A percentile compares a stretch with the other conserved stretches of the same genome.
phyloP scores from a whole-genome alignment of 164 flowering plant genomes.

The Piper betle region DNA sequence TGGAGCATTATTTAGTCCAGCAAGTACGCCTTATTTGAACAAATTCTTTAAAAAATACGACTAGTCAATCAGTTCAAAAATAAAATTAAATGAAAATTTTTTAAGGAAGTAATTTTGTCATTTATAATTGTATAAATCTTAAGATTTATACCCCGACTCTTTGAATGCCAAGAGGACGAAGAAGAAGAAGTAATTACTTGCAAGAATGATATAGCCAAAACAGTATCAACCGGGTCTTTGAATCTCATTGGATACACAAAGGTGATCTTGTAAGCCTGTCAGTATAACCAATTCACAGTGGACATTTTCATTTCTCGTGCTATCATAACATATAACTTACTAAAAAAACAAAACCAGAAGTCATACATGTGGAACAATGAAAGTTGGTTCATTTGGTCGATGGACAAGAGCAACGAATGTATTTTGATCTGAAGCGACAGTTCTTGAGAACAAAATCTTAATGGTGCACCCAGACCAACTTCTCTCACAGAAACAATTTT shows the following conservation, averaged over 20 bases:
- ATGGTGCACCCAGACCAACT: constrained; percentile 89
- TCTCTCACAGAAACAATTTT: constrained; percentile 92
- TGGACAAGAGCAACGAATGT: constrained; percentile 76
- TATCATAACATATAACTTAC: too few species aligned
- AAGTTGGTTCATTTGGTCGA: constrained; percentile 83
- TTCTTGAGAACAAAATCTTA: constrained; percentile 58
- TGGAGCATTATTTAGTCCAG: constrained; percentile 82
- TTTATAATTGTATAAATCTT: too few species aligned
- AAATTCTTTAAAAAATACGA: constrained; percentile 52
- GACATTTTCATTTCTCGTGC: too few species aligned
- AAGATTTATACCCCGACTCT: too few species aligned
- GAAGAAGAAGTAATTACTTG: constrained; percentile 50
- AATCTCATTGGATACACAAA: constrained; percentile 92
- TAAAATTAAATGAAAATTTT: too few species aligned
- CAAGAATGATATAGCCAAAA: constrained; percentile 88
- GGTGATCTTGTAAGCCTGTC: constrained; percentile 79
- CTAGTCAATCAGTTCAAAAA: neutral
- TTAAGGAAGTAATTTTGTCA: too few species aligned
- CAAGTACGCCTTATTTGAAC: constrained; percentile 81
- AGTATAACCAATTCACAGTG: neutral
- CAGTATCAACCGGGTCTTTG: constrained; percentile 65
- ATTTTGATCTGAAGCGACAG: constrained; percentile 49
- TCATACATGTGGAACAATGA: constrained; percentile 69
- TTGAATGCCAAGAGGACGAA: too few species aligned
- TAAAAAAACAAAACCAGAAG: neutral